phyloP scores from a whole-genome alignment of 78 protist species.

The Dictyostelium firmibasis region DNA sequence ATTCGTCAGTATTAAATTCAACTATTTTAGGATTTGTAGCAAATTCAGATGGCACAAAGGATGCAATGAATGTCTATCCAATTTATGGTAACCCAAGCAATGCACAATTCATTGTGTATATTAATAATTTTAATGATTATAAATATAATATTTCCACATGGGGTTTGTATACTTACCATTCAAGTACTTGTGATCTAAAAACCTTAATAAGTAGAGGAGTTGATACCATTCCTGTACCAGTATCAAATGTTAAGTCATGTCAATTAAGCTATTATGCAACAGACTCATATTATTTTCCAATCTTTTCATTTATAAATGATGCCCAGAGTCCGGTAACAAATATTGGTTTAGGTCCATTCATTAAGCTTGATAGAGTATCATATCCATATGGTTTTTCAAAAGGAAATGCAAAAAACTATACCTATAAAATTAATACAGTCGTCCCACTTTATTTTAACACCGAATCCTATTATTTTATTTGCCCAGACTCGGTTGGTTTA shows the following conservation, averaged over 20 bases:
- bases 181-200: too few species aligned
- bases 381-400: not conserved
- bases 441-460: not conserved
- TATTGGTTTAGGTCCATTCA: not conserved
- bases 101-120: not conserved
- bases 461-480: too few species aligned
- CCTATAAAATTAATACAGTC: too few species aligned
- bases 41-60: not conserved
- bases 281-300: too few species aligned
- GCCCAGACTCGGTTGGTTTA: not conserved
- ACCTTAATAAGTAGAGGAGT: too few species aligned
- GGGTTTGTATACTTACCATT: too few species aligned
- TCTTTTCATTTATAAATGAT: not conserved
- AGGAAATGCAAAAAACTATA: not conserved
- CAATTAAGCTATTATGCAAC: not conserved
- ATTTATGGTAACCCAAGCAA: not conserved
- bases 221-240: too few species aligned
- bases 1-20: not conserved
- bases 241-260: not conserved
- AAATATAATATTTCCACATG: not conserved
- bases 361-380: not conserved
- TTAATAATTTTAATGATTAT: not conserved
- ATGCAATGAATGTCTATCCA: not conserved
- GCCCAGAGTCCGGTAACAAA: not conserved
- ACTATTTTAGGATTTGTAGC: not conserved